Evolutionary conservation across 805 yeast species (phyloP), one percentile per base, ranked within the genome.

Genomic region (Grigorovia yakushimaensis): DNA sequence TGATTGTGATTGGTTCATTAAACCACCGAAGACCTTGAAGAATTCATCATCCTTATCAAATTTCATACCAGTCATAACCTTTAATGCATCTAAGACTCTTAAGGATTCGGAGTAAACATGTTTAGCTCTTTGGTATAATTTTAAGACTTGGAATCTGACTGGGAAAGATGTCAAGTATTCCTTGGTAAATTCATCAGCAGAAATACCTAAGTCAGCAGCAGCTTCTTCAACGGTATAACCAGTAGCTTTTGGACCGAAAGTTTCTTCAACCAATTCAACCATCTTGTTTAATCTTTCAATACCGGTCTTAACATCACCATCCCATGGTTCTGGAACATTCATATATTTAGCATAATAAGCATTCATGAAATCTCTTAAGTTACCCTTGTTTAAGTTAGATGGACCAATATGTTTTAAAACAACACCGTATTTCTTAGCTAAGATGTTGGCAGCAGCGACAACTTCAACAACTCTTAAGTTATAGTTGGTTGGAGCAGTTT

Each of bases 391-490:
- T 30, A 45, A 47, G 30, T 36, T 41, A 17, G 55, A 50, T 22
- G 64, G 62, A 30, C 79, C 68, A 1, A 81, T 79, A 54, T 78
- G 70, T 6, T 61, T 67, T 35, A 77, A 61, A 3, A 51, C 53
- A 46, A 78, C 61, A 11, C 71, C 73, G 43, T 73, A 70, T 51
- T 68, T 68, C 35, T 67, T 58, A 9, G 83, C 85, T 50, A 82
- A 62, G 11, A 78, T 62, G 42, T 75, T 77, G 0, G 86, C 79
- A 4, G 85, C 84, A n/a, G 81, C 66, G 1, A 82, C 78, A 39
- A 79, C 82, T 58, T 82, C 88, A 13, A 81, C 87, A 1, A 81
- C 88, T 41, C 89, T 72, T 54, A 83, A 68, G 57, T 82, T 82
- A 62, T 82, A 82, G 62, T 80, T 79, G 7, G 72, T 65, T 0